phyloP scores from a whole-genome alignment of 139 green algal genomes.

The Penium margaritaceum region DNA sequence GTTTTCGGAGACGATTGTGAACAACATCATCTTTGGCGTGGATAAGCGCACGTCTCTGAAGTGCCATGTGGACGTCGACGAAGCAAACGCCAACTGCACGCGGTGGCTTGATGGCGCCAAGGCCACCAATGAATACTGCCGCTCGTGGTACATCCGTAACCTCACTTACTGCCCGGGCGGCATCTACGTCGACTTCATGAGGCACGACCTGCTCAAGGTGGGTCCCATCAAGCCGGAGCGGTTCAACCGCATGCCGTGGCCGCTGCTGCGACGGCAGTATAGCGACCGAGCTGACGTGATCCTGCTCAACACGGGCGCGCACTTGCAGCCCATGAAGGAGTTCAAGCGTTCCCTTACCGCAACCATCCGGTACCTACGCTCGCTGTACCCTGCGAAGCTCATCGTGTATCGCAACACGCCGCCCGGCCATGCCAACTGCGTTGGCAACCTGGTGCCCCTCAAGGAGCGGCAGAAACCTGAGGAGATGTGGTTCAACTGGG shows the following conservation, averaged over 20 bases:
- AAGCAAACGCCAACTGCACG: too few species aligned
- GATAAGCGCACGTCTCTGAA: too few species aligned
- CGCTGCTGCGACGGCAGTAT: background rate
- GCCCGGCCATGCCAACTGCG: slow-evolving; percentile 10
- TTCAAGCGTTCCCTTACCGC: background rate
- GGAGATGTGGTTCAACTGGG: slow-evolving; percentile 4
- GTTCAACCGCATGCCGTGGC: background rate
- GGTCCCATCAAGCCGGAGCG: too few species aligned
- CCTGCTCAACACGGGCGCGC: slow-evolving; percentile 11
- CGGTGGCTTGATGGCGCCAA: too few species aligned
- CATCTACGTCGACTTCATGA: too few species aligned
- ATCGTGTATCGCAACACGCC: slow-evolving; percentile 15
- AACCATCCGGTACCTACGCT: slow-evolving; percentile 12
- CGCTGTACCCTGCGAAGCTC: background rate
- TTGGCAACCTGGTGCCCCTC: background rate
- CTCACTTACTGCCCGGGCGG: too few species aligned
- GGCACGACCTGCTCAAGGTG: too few species aligned
- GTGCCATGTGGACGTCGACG: too few species aligned
- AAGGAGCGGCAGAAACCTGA: background rate
- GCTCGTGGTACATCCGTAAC: too few species aligned
- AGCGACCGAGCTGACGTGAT: background rate
- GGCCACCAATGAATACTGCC: too few species aligned
- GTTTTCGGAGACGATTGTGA: too few species aligned
- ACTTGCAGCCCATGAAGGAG: slow-evolving; percentile 10
- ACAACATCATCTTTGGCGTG: too few species aligned